Evolutionary conservation across 1,139 yeast genomes (phyloP).

Genomic region (Candida labiduridarum): DNA sequence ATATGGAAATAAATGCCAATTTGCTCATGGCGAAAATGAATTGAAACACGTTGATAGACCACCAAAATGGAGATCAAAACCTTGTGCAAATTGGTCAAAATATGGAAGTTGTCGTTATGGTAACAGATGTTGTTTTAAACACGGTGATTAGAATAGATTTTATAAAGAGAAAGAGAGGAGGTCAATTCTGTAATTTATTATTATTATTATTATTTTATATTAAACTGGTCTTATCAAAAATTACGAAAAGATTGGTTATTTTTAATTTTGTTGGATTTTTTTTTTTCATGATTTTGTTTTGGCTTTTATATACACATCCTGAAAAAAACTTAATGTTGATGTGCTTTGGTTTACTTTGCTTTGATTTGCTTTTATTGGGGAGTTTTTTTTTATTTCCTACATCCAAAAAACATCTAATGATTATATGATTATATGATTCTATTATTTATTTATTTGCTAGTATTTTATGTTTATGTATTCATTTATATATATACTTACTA

Average conservation of each 20-base stretch:
- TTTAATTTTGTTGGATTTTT: background rate
- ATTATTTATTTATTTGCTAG: constrained; percentile 4
- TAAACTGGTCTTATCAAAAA: background rate
- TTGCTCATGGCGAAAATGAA: constrained; percentile 87
- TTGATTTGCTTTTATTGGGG: background rate
- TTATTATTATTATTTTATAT: background rate
- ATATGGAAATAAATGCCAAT: constrained; percentile 89
- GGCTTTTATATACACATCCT: background rate
- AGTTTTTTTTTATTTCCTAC: background rate
- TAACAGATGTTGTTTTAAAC: constrained; percentile 89
- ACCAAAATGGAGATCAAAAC: constrained; percentile 87
- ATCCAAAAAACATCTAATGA: background rate
- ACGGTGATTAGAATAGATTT: constrained; percentile 42
- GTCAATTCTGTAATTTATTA: constrained; percentile 2
- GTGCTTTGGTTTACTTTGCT: background rate
- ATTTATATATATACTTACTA: constrained; percentile 1
- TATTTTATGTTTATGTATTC: background rate
- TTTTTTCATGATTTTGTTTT: background rate
- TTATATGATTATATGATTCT: constrained; percentile 4
- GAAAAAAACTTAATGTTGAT: constrained; percentile 1
- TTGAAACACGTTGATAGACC: constrained; percentile 74
- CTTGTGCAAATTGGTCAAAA: constrained; percentile 87
- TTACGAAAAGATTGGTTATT: background rate
- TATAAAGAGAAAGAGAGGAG: background rate
- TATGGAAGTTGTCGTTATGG: constrained; percentile 87